These are phyloP conservation scores for Chytriomyces confervae DNA, from an alignment of 192 early-diverging fungal species.

Conservation along the genomic window DNA sequence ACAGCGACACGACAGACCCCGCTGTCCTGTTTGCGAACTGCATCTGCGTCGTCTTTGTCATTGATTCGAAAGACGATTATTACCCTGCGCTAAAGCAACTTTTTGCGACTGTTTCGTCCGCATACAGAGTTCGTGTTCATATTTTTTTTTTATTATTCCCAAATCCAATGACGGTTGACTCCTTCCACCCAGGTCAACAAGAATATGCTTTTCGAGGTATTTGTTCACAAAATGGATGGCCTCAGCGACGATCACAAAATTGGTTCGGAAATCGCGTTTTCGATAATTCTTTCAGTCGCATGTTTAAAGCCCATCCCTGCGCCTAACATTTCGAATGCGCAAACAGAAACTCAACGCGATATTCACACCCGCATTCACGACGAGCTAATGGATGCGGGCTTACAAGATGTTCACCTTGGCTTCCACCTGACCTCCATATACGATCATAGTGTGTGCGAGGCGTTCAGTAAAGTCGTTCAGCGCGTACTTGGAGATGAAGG, in stretches of 20 bases:
- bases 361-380: conserved; percentile 91
- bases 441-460: conserved; percentile 93
- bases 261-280: conserved; percentile 52
- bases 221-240: conserved; percentile 97
- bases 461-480: conserved; percentile 92
- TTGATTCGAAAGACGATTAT: conserved; percentile 96
- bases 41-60: conserved; percentile 87
- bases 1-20: conserved; percentile 59
- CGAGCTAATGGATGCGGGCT: conserved; percentile 76
- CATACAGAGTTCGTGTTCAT: conserved; percentile 53
- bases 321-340: neutral
- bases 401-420: conserved; percentile 75
- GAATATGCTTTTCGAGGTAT: conserved; percentile 87
- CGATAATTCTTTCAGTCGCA: neutral
- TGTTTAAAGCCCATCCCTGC: neutral
- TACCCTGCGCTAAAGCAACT: conserved; percentile 77
- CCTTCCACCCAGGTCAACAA: conserved; percentile 62
- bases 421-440: conserved; percentile 95
- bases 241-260: conserved; percentile 94
- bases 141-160: neutral
- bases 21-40: conserved; percentile 39
- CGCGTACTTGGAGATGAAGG: conserved; percentile 76
- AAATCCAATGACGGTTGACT: neutral
- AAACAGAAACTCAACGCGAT: conserved; percentile 84
- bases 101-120: conserved; percentile 72